phyloP scores from a whole-genome alignment of 2,329 filamentous ascomycete genomes.

The Microdochium trichocladiopsis region DNA sequence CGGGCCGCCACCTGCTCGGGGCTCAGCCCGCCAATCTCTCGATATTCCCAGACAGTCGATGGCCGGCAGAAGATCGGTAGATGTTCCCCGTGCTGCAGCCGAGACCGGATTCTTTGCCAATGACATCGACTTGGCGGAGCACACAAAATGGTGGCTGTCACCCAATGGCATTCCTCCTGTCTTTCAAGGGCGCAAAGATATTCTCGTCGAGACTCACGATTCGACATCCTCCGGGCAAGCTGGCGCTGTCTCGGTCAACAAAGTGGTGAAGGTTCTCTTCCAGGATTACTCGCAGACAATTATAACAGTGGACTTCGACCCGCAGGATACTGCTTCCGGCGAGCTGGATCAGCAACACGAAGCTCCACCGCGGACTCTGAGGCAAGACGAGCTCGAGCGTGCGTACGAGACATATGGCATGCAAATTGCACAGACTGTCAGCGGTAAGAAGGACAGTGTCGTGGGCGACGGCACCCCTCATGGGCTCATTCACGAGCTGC shows the following conservation, averaged over 20 bases:
- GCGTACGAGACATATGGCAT: conserved; percentile 76
- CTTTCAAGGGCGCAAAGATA: conserved; percentile 75
- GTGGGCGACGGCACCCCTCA: conserved; percentile 81
- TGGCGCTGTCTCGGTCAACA: conserved; percentile 65
- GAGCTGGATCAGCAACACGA: conserved; percentile 82
- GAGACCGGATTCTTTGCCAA: conserved; percentile 82
- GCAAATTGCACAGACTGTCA: conserved; percentile 65
- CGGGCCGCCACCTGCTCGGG: conserved; percentile 19
- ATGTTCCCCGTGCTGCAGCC: conserved; percentile 62
- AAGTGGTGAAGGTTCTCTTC: conserved; percentile 82
- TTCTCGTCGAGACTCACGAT: conserved; percentile 78
- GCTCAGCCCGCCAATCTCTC: conserved; percentile 49
- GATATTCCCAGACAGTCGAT: conserved; percentile 50
- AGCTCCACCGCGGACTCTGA: conserved; percentile 68
- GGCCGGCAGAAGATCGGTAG: conserved; percentile 57
- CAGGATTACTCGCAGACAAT: conserved; percentile 95
- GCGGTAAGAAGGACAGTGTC: conserved; percentile 67
- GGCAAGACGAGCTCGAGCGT: conserved; percentile 89
- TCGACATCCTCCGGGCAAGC: conserved; percentile 61
- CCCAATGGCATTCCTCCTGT: conserved; percentile 71
- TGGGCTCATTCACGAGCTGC: conserved; percentile 69
- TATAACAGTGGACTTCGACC: conserved; percentile 73
- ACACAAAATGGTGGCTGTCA: conserved; percentile 82
- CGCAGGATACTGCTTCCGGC: conserved; percentile 64
- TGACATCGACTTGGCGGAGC: conserved; percentile 71